Base-by-base conservation (phyloP, 192 early-diverging fungal species). In the Mycoemilia scoparia region DNA sequence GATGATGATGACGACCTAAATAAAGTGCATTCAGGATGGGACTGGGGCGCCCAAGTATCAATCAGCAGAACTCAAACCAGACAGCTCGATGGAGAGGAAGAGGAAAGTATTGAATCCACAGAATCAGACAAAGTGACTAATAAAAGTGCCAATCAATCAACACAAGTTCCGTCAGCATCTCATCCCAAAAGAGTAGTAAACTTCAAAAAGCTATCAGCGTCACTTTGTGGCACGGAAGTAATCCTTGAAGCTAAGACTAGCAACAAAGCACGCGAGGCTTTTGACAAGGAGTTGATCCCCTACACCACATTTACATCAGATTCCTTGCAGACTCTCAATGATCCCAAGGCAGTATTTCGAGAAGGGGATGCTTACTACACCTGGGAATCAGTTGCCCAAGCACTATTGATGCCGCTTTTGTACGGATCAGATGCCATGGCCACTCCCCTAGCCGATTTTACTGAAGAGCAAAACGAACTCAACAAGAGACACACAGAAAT, bases 21-120 rank as follows among this genome's bases (percentile, higher is more conserved):
- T 5, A 32, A 8, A 24, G n/a, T 51, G 36, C 58, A 58, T 13
- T 38, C 58, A 13, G 53, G 47, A 40, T 61, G 58, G 58, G 58
- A 61, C 48, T 61, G 58, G 58, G 58, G 58, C 26, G 58, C 55
- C 5, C 5, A 13, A 18, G 5, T 7, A 18, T 13, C 31, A 7
- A n/a, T n/a, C n/a, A n/a, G n/a, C n/a, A n/a, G n/a, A n/a, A n/a
- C n/a, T n/a, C n/a, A n/a, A n/a, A n/a, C n/a, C n/a, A n/a, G n/a
- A n/a, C n/a, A n/a, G n/a, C n/a, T n/a, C n/a, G n/a, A n/a, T n/a
- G n/a, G n/a, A n/a, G n/a, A n/a, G n/a, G n/a, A n/a, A n/a, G n/a
- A n/a, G n/a, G n/a, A n/a, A n/a, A n/a, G n/a, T n/a, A n/a, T n/a
- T n/a, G n/a, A n/a, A n/a, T n/a, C n/a, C n/a, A n/a, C n/a, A n/a